Evolutionary conservation across 2,329 filamentous ascomycete species (phyloP), one percentile per base, ranked within the genome.

Genomic region (Xylaria sp.): DNA sequence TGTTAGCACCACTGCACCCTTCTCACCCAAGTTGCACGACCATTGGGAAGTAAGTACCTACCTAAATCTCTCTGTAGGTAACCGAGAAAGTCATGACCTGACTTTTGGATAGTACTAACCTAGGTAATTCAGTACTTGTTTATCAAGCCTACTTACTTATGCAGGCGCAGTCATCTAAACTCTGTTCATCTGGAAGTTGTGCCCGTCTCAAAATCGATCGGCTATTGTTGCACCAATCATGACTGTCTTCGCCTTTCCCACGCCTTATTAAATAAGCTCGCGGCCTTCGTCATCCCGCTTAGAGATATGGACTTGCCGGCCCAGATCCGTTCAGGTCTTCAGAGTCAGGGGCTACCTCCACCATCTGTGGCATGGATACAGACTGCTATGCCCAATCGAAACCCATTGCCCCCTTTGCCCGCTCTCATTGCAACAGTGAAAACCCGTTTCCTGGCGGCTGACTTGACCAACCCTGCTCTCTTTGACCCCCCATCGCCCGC

Each of bases 381-480:
- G 66, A 82, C 81, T 65, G 89, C 95, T 77, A 78, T 92, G 67
- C 80, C 86, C 10, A 83, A 85, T 18, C 86, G 79, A 80, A 86
- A 73, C 78, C 86, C 82, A 53, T 83, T 84, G 18, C 89, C 88
- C 1, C 90, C 92, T 0, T 80, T 94, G 1, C 87, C 89, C 32
- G 91, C 92, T 3, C 85, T 97, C 23, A 84, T 92, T 65, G 92
- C 93, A 69, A 96, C 94, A 2, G 92, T 92, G 44, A 89, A 92
- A 72, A 91, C 94, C 73, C 93, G 93, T 63, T 84, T 98, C 12
- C 87, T 98, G 5, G 87, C 91, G 35, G 88, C 91, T 44, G 93
- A 98, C 81, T 87, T 98, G 71, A 91, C 91, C 1, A 82, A 84
- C 2, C 86, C 91, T 0, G 81, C 77, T 68, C 75, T 89, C 64